These are phyloP conservation scores for Dalbergia cultrata DNA, from an alignment of 306 rosid genomes.

Conservation along the genomic window DNA sequence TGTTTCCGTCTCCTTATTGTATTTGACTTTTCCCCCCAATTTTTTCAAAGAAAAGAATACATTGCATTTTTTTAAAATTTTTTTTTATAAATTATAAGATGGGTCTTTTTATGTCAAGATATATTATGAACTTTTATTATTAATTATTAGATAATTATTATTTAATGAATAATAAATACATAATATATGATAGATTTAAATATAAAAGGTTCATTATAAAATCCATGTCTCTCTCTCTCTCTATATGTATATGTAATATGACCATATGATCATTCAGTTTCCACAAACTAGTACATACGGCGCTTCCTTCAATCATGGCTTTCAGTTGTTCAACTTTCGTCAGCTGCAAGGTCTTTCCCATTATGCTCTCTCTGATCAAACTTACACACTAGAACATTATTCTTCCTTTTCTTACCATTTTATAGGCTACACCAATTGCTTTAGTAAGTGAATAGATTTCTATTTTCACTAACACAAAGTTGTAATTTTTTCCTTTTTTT, in stretches of 20 bases:
- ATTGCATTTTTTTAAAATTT: too few relatives aligned
- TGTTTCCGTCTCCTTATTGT: conserved; percentile 8
- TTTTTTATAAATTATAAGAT: too few relatives aligned
- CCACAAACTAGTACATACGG: background rate
- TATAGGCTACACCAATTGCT: background rate
- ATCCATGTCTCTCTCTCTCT: background rate
- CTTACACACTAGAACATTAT: background rate
- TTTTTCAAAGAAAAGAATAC: too few relatives aligned
- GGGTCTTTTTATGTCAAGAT: too few relatives aligned
- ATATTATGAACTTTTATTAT: too few relatives aligned
- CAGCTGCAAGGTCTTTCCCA: conserved; percentile 45
- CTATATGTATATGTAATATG: background rate
- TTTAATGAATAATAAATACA: too few relatives aligned
- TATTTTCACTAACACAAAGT: background rate
- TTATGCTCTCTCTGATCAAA: background rate
- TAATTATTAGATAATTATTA: too few relatives aligned
- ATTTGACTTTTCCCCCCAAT: background rate
- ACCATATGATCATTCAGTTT: conserved; percentile 2
- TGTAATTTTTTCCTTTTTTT: conserved; percentile 3
- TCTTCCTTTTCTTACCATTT: background rate
- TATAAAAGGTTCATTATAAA: too few relatives aligned
- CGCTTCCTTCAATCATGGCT: conserved; percentile 47
- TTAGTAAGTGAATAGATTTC: background rate
- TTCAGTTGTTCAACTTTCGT: conserved; percentile 40
- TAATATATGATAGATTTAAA: too few relatives aligned